These are phyloP conservation scores for Cornus florida DNA, from an alignment of 148 eudicot species.

Conservation along the genomic window DNA sequence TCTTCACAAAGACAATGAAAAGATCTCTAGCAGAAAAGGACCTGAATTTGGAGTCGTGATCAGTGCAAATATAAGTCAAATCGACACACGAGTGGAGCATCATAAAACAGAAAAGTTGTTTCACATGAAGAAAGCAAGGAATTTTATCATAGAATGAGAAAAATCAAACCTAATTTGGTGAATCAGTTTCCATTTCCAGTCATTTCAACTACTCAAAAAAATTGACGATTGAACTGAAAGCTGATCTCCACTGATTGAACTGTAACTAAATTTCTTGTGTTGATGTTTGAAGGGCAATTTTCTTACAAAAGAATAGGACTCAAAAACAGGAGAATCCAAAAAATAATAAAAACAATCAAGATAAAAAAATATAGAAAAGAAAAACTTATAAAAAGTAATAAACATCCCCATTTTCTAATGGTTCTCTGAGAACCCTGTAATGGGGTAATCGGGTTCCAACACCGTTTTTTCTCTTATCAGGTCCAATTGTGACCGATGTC, in stretches of 20 bases:
- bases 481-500: background rate
- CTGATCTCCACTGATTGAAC: background rate
- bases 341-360: background rate
- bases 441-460: background rate
- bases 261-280: slow-evolving; percentile 11
- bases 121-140: background rate
- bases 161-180: background rate
- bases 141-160: background rate
- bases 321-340: slow-evolving; percentile 26
- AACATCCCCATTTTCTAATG: slow-evolving; percentile 16
- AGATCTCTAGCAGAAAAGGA: too few species aligned
- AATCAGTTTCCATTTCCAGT: background rate
- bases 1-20: too few species aligned
- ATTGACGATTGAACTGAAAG: background rate
- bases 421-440: background rate
- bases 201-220: background rate
- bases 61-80: too few species aligned
- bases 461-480: background rate
- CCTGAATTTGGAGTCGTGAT: too few species aligned
- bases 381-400: background rate
- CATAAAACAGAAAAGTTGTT: background rate
- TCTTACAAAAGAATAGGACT: slow-evolving; percentile 50
- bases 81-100: background rate
- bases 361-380: background rate
- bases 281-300: slow-evolving; percentile 19